A percentile compares a stretch with the other conserved stretches of the same genome.
Conservation (phyloP, 768 basidiomycete genomes). For the Kwoniella sp. region DNA sequence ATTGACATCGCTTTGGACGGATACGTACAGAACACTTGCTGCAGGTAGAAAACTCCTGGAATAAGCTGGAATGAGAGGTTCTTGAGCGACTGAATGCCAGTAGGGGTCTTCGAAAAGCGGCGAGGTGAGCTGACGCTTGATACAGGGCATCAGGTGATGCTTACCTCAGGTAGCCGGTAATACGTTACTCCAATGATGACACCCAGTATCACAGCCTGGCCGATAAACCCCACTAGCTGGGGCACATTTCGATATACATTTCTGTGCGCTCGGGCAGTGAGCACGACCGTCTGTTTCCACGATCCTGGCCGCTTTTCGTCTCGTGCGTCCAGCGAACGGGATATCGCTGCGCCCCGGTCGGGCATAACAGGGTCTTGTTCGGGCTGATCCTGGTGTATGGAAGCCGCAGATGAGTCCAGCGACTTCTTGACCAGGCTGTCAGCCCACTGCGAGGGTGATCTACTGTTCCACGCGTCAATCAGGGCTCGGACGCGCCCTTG, state of each 20-base stretch:
- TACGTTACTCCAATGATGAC: slow-evolving; percentile 52
- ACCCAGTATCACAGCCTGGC: slow-evolving; percentile 34
- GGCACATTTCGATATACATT: slow-evolving; percentile 47
- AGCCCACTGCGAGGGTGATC: slow-evolving; percentile 3
- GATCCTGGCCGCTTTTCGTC: slow-evolving; percentile 33
- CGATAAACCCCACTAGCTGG: slow-evolving; percentile 25
- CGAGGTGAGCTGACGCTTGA: background rate
- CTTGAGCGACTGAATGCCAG: slow-evolving; percentile 52
- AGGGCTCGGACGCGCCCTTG: slow-evolving; percentile 48
- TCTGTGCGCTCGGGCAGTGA: slow-evolving; percentile 37
- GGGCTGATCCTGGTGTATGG: background rate
- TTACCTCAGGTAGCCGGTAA: slow-evolving; percentile 49
- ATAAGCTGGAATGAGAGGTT: slow-evolving; percentile 45
- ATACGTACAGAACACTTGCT: slow-evolving; percentile 33
- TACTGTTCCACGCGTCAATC: slow-evolving; percentile 50
- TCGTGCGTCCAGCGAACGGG: slow-evolving; percentile 1
- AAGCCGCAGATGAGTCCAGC: background rate
- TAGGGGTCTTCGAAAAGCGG: slow-evolving; percentile 31
- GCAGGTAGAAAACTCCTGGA: slow-evolving; percentile 49
- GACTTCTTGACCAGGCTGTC: slow-evolving; percentile 1
- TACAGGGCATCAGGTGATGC: slow-evolving; percentile 1
- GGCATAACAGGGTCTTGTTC: background rate
- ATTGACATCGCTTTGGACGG: background rate
- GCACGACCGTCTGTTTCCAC: slow-evolving; percentile 35
- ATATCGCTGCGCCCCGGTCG: background rate